Evolutionary conservation across 2,329 filamentous ascomycete species (phyloP), one percentile per base, ranked within the genome.

Genomic region (Colletotrichum godetiae): DNA sequence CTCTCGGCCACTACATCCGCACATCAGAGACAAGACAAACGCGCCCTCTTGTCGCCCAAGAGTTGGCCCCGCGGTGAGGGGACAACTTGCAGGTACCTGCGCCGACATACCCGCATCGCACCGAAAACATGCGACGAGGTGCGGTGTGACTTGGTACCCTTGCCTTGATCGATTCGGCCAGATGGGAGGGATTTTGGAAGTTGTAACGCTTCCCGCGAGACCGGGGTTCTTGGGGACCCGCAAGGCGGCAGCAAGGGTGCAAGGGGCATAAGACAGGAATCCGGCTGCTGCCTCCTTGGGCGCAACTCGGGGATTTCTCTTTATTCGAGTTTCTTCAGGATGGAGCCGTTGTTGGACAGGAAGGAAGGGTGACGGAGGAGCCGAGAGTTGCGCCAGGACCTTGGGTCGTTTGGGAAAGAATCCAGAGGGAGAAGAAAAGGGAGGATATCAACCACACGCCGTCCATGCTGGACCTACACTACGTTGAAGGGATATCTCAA

Each of bases 371-470:
- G 53, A 65, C 49, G 55, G 61, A 13, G 46, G 27, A 71, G 55
- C 60, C 67, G 67, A 66, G 67, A 33, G 29, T 63, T 46, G 31
- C 70, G 66, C 37, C 55, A 33, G 52, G 63, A 60, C 60, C 24
- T 64, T 46, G 52, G 56, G 33, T 53, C 33, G n/a, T 42, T 42
- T 49, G 56, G 35, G 33, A 66, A 70, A 73, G 70, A 73, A 73
- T 73, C 67, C 31, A 24, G 60, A 73, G 71, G 71, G 71, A 73
- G 71, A 73, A 52, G 55, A 31, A 66, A 70, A 73, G 71, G 71
- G 67, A 73, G 70, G 55, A 33, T 27, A 15, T 42, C 27, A 29
- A 63, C 37, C 61, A 70, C 55, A 53, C 46, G 62, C 35, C 13
- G 33, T 46, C 33, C 19, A 53, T 19, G 15, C 24, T 53, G 49